Base-by-base conservation (phyloP, 345 rosid genomes). In the Clarkia xantiana region DNA sequence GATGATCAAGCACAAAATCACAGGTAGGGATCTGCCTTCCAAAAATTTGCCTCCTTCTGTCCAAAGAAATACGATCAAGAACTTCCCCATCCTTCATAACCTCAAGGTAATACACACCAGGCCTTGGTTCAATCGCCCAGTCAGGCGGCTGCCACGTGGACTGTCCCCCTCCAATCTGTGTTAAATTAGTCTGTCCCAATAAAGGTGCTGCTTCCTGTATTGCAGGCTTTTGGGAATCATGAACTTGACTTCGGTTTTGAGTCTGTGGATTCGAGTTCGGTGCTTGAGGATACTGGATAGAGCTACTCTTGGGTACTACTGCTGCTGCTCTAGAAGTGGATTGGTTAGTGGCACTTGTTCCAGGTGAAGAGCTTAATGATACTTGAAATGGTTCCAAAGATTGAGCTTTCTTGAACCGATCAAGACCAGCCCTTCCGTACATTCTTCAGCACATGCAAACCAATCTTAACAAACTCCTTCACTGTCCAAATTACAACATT, bases 131-230 rank as follows among this genome's bases (percentile, higher is more conserved):
- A 22, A 80, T 79, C 0, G 88, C 86, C 97, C 97, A 88, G 59
- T 88, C 94, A 36, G 97, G 97, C 7, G 93, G 94, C 65, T 75
- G 82, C 97, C 97, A 88, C 29, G 68, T 68, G 9, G 97, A 88
- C 52, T 84, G 94, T 22, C 97, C 80, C 9, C 77, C 93, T 47
- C 97, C 97, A 42, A 82, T 54, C 57, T 80, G 82, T 9, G 81
- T 79, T 56, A 51, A 74, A 62, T 67, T 80, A 41, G 77, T 16
- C 59, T 76, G 80, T 36, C 70, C 76, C 61, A 67, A 44, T 44
- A 65, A 47, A 9, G 77, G 69, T 10, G 67, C 52, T 10, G 73
- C 78, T 69, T 67, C 88, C 13, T 55, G 67, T 12, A 12, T 61
- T 1, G 17, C 55, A 14, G 63, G 57, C n/a, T 61, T 68, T 50